A percentile compares a stretch with the other conserved stretches of the same genome.
These are phyloP conservation scores for Monosporascus cannonballus DNA, from an alignment of 2,329 filamentous ascomycete genomes.

Conservation along the genomic window DNA sequence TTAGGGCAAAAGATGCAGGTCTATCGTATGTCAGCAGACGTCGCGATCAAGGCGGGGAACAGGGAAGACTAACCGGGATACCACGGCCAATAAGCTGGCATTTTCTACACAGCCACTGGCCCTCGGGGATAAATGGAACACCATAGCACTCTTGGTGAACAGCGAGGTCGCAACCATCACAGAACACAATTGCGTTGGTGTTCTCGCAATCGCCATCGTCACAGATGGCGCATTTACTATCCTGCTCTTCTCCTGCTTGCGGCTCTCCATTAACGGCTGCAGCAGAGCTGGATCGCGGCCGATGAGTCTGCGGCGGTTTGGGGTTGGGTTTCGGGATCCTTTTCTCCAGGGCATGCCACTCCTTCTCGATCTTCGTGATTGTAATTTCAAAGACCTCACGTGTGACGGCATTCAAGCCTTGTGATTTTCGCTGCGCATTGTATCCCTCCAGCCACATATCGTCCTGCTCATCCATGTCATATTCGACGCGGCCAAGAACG, in stretches of 20 bases:
- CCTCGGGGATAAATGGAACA: conserved; percentile 96
- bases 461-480: conserved; percentile 99
- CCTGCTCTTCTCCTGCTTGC: conserved; percentile 82
- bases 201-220: conserved; percentile 99
- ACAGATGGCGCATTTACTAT: conserved; percentile 95
- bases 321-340: conserved; percentile 95
- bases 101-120: conserved; percentile 95
- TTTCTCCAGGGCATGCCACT: conserved; percentile 95
- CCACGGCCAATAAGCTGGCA: conserved; percentile 93
- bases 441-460: conserved; percentile 89
- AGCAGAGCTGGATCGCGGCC: conserved; percentile 86
- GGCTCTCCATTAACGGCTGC: conserved; percentile 94
- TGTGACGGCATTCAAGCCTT: conserved; percentile 76
- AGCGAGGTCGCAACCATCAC: conserved; percentile 93
- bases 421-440: conserved; percentile 69
- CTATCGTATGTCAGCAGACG: conserved; percentile 29
- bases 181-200: conserved; percentile 98
- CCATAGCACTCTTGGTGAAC: conserved; percentile 99
- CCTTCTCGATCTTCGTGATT: conserved; percentile 98
- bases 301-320: conserved; percentile 89
- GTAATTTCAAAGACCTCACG: conserved; percentile 95
- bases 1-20: conserved; percentile 99
- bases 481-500: conserved; percentile 79
- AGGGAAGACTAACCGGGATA: conserved; percentile 58
- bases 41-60: conserved; percentile 1